Evolutionary conservation across 129 eudicot genomes (phyloP), one percentile per base, ranked within the genome.

Genomic region (Oenanthe sinensis): DNA sequence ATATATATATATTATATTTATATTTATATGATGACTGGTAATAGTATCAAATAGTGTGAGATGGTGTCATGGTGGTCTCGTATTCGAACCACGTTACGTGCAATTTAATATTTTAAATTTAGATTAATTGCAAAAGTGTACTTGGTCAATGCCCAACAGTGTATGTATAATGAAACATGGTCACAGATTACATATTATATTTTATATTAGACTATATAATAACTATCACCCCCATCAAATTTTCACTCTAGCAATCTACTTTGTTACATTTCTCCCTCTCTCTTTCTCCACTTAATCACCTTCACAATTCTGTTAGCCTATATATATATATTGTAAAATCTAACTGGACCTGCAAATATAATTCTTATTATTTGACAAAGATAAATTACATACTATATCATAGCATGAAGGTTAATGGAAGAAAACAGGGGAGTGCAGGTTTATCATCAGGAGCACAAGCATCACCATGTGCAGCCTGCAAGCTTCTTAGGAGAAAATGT

Each of bases 391-490:
- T 0, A 39, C 42, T 39, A 44, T 44, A 72, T 43, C 28, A 74
- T 28, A 48, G 10, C 5, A 74, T 74, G 77, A 74, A 74, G 77
- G 17, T 45, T 26, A 74, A 14, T 74, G 77, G 77, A 10, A 46
- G 58, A 30, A 74, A 74, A 44, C 36, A 43, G 30, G 36, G 76
- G 6, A 33, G 76, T 72, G 76, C 52, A 46, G 77, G 77, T 13
- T 45, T 74, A 6, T 46, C 77, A 24, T 26, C 60, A 74, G 28
- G 50, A 73, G 16, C 54, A 73, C 60, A 62, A 44, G 30, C 39
- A 73, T 76, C 79, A 52, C 89, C 89, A 17, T 86, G 89, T 5
- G 89, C 89, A 45, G 89, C 89, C 71, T 86, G 89, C 82, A 86
- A 86, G 89, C 81, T 86, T 16, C 86, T 86, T 22, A 37, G 89